Conservation (phyloP, 1,139 yeast genomes). For the Saccharomyces hybrid region DNA sequence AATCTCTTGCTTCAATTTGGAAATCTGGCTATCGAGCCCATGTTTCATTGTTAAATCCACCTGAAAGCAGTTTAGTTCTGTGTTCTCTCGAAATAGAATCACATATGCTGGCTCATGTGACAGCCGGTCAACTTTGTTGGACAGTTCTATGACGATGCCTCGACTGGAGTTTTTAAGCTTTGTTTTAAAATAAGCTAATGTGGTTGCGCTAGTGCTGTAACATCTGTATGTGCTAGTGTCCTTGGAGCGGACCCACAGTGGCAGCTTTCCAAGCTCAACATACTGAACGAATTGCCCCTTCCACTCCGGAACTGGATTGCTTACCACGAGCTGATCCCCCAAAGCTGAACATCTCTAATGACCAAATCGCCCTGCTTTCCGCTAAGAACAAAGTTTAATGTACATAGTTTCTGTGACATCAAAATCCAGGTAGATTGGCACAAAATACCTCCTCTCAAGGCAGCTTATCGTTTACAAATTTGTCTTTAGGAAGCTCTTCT, state of each 20-base stretch:
- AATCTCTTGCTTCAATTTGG: background rate
- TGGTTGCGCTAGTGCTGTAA: slow-evolving; percentile 23
- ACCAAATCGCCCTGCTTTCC: slow-evolving; percentile 15
- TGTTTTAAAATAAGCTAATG: slow-evolving; percentile 23
- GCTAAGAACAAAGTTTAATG: slow-evolving; percentile 19
- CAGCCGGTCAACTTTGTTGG: background rate
- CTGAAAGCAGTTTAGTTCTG: background rate
- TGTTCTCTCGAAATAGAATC: background rate
- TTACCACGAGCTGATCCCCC: slow-evolving; percentile 12
- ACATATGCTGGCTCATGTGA: background rate
- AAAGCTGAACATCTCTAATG: slow-evolving; percentile 26
- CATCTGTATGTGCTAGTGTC: slow-evolving; percentile 10
- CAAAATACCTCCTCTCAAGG: background rate
- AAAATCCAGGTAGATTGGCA: background rate
- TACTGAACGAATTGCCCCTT: slow-evolving; percentile 20
- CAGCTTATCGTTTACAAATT: background rate
- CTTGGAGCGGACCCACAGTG: slow-evolving; percentile 23
- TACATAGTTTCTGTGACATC: slow-evolving; percentile 11
- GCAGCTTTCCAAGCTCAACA: slow-evolving; percentile 22
- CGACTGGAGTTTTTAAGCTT: slow-evolving; percentile 21
- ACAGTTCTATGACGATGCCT: slow-evolving; percentile 22
- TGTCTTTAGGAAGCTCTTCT: background rate
- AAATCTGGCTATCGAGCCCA: slow-evolving; percentile 6
- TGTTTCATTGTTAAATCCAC: background rate
- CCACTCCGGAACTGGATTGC: background rate